Evolutionary conservation across 768 basidiomycete species (phyloP).

Genomic region (Lactarius trivialis): DNA sequence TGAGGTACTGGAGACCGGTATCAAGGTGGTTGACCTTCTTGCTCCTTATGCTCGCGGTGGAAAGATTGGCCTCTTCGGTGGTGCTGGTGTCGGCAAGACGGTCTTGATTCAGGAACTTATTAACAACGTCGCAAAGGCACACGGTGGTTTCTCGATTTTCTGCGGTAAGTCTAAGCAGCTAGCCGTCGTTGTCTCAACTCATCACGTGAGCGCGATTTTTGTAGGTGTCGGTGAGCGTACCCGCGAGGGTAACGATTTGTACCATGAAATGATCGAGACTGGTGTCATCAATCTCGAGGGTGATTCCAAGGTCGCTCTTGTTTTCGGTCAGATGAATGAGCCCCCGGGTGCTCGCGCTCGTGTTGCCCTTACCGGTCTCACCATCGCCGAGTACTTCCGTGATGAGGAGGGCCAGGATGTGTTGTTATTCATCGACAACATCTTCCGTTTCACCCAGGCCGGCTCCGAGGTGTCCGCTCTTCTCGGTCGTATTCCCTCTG

Average conservation of each 20-base stretch:
- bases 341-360: conserved; percentile 99
- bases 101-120: conserved; percentile 99
- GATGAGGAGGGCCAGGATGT: conserved; percentile 99
- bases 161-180: conserved; percentile 48
- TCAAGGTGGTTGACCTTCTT: conserved; percentile 99
- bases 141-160: conserved; percentile 99
- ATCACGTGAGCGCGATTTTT: conserved; percentile 9
- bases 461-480: conserved; percentile 99
- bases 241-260: conserved; percentile 99
- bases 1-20: conserved; percentile 98
- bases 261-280: conserved; percentile 99
- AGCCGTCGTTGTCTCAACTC: conserved; percentile 5
- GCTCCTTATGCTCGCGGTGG: conserved; percentile 99
- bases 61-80: conserved; percentile 99
- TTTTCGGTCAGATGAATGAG: conserved; percentile 99
- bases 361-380: conserved; percentile 98
- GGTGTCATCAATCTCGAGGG: conserved; percentile 99
- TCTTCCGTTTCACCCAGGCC: conserved; percentile 99
- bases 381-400: conserved; percentile 99
- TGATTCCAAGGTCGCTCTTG: conserved; percentile 99
- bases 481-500: conserved; percentile 99
- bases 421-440: conserved; percentile 99
- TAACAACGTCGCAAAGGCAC: conserved; percentile 99
- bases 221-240: conserved; percentile 99
- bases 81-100: conserved; percentile 99